These are phyloP conservation scores for Solanum verrucosum DNA, from an alignment of 257 asterid species.

Conservation along the genomic window DNA sequence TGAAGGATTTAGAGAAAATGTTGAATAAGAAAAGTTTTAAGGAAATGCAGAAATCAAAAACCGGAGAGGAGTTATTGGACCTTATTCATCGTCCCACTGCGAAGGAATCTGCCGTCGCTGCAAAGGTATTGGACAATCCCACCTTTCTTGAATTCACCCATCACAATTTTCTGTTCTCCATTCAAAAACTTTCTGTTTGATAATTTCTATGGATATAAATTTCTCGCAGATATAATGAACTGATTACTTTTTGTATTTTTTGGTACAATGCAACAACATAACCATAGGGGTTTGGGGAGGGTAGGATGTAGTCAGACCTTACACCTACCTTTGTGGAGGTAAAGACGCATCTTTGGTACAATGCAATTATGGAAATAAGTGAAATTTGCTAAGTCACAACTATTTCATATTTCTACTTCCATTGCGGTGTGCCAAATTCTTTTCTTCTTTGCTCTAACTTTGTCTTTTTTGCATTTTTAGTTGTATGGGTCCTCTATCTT, in stretches of 20 bases:
- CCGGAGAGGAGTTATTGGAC: constrained; percentile 94
- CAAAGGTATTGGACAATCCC: constrained; percentile 40
- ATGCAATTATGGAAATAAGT: background rate
- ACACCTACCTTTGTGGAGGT: background rate
- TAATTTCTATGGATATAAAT: background rate
- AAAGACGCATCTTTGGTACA: background rate
- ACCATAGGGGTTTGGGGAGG: background rate
- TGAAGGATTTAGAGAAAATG: constrained; percentile 88
- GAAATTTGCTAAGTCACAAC: background rate
- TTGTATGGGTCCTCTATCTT: background rate
- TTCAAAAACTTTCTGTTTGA: background rate
- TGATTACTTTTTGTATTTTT: background rate
- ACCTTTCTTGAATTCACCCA: background rate
- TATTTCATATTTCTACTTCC: background rate
- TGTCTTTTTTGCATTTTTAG: background rate
- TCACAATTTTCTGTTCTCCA: background rate
- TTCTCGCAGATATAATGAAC: background rate
- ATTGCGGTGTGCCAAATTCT: background rate
- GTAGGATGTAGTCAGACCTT: background rate
- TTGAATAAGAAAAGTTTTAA: constrained; percentile 77
- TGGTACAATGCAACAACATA: background rate
- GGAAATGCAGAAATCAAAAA: constrained; percentile 89
- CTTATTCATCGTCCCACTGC: constrained; percentile 96
- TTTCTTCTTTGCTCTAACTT: background rate
- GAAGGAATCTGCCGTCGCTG: constrained; percentile 84